phyloP scores from a whole-genome alignment of 345 rosid genomes.

The Turnera subulata region DNA sequence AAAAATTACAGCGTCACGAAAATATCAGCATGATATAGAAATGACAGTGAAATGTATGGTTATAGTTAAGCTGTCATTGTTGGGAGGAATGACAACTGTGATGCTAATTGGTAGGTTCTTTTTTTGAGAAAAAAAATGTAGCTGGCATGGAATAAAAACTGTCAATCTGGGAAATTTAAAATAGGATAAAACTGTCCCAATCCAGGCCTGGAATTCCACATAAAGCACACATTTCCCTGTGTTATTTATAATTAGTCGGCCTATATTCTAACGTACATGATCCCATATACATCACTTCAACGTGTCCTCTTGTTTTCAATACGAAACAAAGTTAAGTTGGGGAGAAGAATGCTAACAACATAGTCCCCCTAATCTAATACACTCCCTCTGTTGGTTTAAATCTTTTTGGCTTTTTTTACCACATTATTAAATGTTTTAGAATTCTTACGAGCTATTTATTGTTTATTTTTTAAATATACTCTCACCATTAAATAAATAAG shows the following conservation, averaged over 20 bases:
- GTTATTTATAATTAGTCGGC: neutral
- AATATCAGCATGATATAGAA: conserved; percentile 3
- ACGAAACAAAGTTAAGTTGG: too few relatives aligned
- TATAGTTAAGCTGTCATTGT: conserved; percentile 35
- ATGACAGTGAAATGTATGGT: conserved; percentile 16
- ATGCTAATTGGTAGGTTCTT: neutral
- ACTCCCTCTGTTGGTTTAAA: too few relatives aligned
- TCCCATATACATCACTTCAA: too few relatives aligned
- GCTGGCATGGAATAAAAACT: conserved; percentile 10
- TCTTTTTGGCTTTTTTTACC: too few relatives aligned
- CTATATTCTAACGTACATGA: neutral
- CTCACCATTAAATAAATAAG: too few relatives aligned
- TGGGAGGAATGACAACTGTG: conserved; percentile 23
- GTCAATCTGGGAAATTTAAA: conserved; percentile 7
- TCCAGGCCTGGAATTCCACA: conserved; percentile 9
- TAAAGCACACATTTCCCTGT: conserved; percentile 6
- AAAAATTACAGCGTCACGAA: conserved; percentile 12
- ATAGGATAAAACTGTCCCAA: conserved; percentile 10
- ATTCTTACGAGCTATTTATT: too few relatives aligned
- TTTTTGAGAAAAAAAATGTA: conserved; percentile 1
- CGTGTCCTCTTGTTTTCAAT: too few relatives aligned
- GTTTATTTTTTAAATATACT: too few relatives aligned
- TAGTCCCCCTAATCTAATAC: too few relatives aligned
- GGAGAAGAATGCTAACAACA: too few relatives aligned
- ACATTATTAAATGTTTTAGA: too few relatives aligned